These are phyloP conservation scores for Tuctoria greenei DNA, from an alignment of 176 grass and related monocot genomes.

Conservation along the genomic window DNA sequence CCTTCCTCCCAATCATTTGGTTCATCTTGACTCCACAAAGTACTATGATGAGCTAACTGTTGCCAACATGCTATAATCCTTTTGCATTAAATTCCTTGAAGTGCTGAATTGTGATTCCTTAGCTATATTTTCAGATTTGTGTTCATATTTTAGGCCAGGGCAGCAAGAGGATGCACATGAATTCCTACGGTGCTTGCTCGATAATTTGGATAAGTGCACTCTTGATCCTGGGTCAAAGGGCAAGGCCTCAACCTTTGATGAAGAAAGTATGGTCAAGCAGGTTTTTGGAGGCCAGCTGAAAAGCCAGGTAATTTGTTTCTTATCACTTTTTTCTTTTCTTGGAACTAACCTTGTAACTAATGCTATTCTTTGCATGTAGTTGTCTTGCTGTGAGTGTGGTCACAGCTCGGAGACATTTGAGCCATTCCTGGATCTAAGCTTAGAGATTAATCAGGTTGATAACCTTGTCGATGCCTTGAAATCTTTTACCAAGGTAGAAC, in stretches of 20 bases:
- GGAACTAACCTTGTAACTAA: conserved; percentile 9
- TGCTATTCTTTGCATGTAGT: conserved; percentile 45
- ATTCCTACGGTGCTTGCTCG: conserved; percentile 72
- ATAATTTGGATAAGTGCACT: conserved; percentile 72
- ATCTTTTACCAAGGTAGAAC: conserved; percentile 87
- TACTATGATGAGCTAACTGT: neutral
- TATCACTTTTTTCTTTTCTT: conserved; percentile 5
- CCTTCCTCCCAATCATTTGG: neutral
- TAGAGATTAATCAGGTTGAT: conserved; percentile 70
- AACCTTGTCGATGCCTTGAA: conserved; percentile 58
- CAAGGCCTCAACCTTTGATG: conserved; percentile 46
- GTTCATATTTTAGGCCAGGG: conserved; percentile 60
- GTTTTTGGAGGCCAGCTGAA: conserved; percentile 79
- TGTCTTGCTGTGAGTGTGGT: conserved; percentile 70
- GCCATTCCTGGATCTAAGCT: conserved; percentile 86
- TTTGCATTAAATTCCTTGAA: conserved; percentile 14
- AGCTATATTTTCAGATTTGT: conserved; percentile 70
- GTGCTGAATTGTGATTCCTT: conserved; percentile 38
- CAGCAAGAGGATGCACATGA: conserved; percentile 95
- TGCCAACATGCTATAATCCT: neutral
- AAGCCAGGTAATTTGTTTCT: conserved; percentile 59
- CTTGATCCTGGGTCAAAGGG: conserved; percentile 36
- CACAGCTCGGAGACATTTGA: conserved; percentile 82
- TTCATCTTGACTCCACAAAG: neutral
- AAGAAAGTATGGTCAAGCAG: conserved; percentile 81